Conservation (phyloP, 495 filamentous ascomycete genomes). For the Polyplosphaeria fusca region DNA sequence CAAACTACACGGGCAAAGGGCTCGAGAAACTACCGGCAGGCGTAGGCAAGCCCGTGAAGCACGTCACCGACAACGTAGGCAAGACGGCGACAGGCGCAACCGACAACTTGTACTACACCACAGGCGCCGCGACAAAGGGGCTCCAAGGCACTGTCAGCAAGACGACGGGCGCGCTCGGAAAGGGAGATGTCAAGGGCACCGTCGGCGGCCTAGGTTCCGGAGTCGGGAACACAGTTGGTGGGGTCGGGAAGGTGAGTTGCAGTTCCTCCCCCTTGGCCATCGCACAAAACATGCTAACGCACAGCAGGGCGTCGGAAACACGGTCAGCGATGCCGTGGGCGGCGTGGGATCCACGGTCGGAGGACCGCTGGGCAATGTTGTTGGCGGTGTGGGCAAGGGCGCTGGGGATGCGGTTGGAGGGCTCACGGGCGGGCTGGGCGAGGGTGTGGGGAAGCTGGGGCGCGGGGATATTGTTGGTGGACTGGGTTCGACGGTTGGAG, state of each 20-base stretch:
- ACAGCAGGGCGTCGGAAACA: constrained; percentile 24
- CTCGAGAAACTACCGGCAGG: constrained; percentile 28
- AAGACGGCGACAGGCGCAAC: constrained; percentile 27
- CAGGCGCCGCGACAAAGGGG: constrained; percentile 30
- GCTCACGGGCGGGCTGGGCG: constrained; percentile 24
- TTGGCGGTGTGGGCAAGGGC: constrained; percentile 26
- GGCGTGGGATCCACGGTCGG: constrained; percentile 27
- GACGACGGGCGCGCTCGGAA: constrained; percentile 30
- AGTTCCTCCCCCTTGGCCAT: not conserved
- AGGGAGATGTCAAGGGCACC: constrained; percentile 29
- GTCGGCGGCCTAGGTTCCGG: constrained; percentile 18
- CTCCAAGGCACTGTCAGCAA: constrained; percentile 29
- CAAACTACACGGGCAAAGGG: constrained; percentile 19
- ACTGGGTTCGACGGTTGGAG: constrained; percentile 18
- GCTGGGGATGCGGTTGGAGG: constrained; percentile 22
- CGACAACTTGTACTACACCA: constrained; percentile 29
- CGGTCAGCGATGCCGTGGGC: constrained; percentile 17
- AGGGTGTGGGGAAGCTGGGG: constrained; percentile 25
- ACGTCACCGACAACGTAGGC: constrained; percentile 29
- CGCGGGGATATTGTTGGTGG: constrained; percentile 23
- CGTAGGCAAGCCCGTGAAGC: constrained; percentile 33
- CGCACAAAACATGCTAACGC: constrained; percentile 1
- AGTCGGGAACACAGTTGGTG: constrained; percentile 30
- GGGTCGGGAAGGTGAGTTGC: constrained; percentile 26
- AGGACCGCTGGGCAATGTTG: constrained; percentile 27